A percentile compares a stretch with the other conserved stretches of the same genome.
Evolutionary conservation across 2,329 filamentous ascomycete species (phyloP).

Genomic region (Pyricularia sp.): DNA sequence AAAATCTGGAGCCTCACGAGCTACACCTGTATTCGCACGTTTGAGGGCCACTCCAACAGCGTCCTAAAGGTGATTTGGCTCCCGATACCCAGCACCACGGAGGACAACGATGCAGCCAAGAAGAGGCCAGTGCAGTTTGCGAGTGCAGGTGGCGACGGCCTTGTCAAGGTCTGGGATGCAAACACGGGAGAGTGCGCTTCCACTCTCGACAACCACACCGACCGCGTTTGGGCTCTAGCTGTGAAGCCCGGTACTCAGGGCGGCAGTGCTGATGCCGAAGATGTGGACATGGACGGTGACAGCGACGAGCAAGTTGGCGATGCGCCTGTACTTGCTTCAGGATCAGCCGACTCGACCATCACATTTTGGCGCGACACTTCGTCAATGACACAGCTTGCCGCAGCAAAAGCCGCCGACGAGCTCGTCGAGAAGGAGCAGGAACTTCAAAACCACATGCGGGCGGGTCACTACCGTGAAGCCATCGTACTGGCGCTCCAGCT

Average conservation of each 20-base stretch:
- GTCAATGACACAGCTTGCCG: constrained; percentile 63
- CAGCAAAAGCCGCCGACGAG: constrained; percentile 63
- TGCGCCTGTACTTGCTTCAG: constrained; percentile 57
- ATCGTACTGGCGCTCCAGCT: constrained; percentile 87
- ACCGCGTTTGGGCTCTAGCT: constrained; percentile 86
- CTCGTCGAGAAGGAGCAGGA: constrained; percentile 88
- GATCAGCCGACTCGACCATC: constrained; percentile 83
- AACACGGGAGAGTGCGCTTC: constrained; percentile 75
- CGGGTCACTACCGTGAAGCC: constrained; percentile 82
- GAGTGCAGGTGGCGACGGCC: constrained; percentile 83
- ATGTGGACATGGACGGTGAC: background rate
- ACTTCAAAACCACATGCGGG: constrained; percentile 83
- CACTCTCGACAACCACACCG: constrained; percentile 93
- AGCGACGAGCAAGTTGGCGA: background rate
- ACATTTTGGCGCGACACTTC: constrained; percentile 96
- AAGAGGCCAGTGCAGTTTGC: constrained; percentile 59
- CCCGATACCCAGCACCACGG: constrained; percentile 37
- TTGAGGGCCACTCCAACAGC: constrained; percentile 94
- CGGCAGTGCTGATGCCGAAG: background rate
- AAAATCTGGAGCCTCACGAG: constrained; percentile 91
- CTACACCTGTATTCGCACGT: constrained; percentile 86
- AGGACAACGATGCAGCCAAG: constrained; percentile 40
- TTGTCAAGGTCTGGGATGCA: constrained; percentile 95
- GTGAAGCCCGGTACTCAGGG: constrained; percentile 46
- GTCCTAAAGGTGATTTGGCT: constrained; percentile 93